Evolutionary conservation across 1,284 basidiomycete species (phyloP).

Genomic region (Pyrrhoderma lamaoense): DNA sequence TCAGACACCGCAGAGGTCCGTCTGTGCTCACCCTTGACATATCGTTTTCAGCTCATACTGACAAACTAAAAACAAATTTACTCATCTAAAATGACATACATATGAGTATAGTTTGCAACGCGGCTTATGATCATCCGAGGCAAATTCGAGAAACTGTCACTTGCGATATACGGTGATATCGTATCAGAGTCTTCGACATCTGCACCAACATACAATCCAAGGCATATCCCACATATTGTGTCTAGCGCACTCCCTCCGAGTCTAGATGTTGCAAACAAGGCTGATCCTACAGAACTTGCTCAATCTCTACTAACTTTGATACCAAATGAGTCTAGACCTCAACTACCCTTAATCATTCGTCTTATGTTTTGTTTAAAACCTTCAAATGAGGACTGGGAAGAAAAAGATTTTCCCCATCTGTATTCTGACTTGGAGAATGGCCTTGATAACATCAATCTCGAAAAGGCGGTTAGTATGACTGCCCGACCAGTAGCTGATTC

Average conservation of each 20-base stretch:
- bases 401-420: constrained; percentile 61
- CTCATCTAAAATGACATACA: too few relatives aligned
- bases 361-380: constrained; percentile 74
- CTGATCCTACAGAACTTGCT: constrained; percentile 55
- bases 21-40: constrained; percentile 8
- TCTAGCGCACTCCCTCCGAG: constrained; percentile 36
- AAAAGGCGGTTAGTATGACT: constrained; percentile 42
- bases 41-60: too few relatives aligned
- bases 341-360: constrained; percentile 53
- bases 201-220: constrained; percentile 29
- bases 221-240: constrained; percentile 32
- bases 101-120: constrained; percentile 58
- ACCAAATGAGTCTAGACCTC: constrained; percentile 42
- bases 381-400: constrained; percentile 66
- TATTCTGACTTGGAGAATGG: constrained; percentile 47
- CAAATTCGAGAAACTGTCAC: constrained; percentile 54
- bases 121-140: constrained; percentile 75
- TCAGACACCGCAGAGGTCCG: constrained; percentile 36
- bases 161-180: constrained; percentile 61
- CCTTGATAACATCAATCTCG: constrained; percentile 44
- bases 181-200: constrained; percentile 30
- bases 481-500: constrained; percentile 53
- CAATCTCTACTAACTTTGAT: constrained; percentile 52
- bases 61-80: too few relatives aligned
- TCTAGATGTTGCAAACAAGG: constrained; percentile 52